Base-by-base conservation (phyloP, 73 alveolate species). In the Paramecium biaurelia region DNA sequence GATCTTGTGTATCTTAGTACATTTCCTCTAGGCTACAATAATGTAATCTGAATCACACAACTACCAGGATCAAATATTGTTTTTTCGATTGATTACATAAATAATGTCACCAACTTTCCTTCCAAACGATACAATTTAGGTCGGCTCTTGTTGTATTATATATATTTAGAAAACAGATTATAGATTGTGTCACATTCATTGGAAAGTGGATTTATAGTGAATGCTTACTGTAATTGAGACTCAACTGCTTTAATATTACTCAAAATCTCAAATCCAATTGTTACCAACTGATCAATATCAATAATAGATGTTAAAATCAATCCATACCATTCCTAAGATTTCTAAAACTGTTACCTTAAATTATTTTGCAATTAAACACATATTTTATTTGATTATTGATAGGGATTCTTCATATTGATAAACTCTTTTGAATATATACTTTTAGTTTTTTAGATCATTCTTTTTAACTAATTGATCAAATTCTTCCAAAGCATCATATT, bases 161-260 rank as follows among this genome's bases (percentile, higher is more conserved):
- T 34, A 20, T 37, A 74, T 41, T 74, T 74, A 30, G 37, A 18
- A 15, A 74, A 74, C 45, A 74, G 59, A 41, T 74, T 74, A 37
- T 74, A 74, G n/a, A 74, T 74, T 2, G 87, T 74, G n/a, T 74
- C 87, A 35, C 87, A 74, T 41, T 74, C 87, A 34, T 74, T 41
- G 0, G 87, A 74, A 2, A 37, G 45, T 9, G 87, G 87, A 34
- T 74, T 74, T 74, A 37, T 37, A 10, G 37, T 37, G 18, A 74
- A 74, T 32, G 59, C 59, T 34, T 28, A 9, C 11, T 74, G 24
- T 10, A 74, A 34, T 37, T 74, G 35, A 32, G 20, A 14, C 35
- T 74, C 87, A 34, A 74, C 45, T 18, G 9, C 37, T 74, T 32
- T 41, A 1, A 74, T 37, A 74, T 34, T 37, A 18, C 38, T 15